Evolutionary conservation across 164 flowering plant species (phyloP).

Genomic region (Dillenia suffruticosa): DNA sequence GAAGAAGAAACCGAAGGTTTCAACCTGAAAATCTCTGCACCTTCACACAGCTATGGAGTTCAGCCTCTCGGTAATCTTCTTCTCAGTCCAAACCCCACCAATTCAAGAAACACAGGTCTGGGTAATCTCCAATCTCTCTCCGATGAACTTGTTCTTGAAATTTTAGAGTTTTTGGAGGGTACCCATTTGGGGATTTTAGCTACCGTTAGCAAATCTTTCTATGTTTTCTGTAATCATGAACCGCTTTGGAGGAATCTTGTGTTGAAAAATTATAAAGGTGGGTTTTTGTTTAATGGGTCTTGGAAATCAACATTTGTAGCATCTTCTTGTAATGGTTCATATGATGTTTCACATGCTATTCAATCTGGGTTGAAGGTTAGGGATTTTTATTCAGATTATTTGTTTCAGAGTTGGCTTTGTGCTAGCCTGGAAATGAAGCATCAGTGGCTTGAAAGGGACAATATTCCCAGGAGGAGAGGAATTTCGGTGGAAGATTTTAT

Average conservation of each 20-base stretch:
- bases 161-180: conserved; percentile 61
- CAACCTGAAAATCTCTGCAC: conserved; percentile 56
- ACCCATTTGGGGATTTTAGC: conserved; percentile 58
- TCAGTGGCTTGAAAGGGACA: conserved; percentile 92
- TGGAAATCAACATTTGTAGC: conserved; percentile 73
- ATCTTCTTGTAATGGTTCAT: conserved; percentile 27
- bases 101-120: conserved; percentile 84
- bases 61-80: conserved; percentile 89
- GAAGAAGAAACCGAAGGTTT: conserved; percentile 40
- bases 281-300: conserved; percentile 57
- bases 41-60: conserved; percentile 65
- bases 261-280: conserved; percentile 45
- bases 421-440: conserved; percentile 92
- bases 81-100: conserved; percentile 40
- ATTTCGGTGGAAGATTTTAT: conserved; percentile 85
- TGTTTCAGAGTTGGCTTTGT: conserved; percentile 98
- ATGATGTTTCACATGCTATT: conserved; percentile 9
- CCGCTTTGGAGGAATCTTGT: conserved; percentile 95
- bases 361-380: conserved; percentile 44
- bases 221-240: conserved; percentile 78
- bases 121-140: conserved; percentile 64
- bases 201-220: conserved; percentile 73
- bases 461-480: conserved; percentile 53
- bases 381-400: conserved; percentile 91
- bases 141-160: conserved; percentile 84